Percentiles rank a stretch among this genome's conserved stretches.
These are phyloP conservation scores for Fusarium sp. DNA, from an alignment of 2,329 filamentous ascomycete species.

Conservation along the genomic window DNA sequence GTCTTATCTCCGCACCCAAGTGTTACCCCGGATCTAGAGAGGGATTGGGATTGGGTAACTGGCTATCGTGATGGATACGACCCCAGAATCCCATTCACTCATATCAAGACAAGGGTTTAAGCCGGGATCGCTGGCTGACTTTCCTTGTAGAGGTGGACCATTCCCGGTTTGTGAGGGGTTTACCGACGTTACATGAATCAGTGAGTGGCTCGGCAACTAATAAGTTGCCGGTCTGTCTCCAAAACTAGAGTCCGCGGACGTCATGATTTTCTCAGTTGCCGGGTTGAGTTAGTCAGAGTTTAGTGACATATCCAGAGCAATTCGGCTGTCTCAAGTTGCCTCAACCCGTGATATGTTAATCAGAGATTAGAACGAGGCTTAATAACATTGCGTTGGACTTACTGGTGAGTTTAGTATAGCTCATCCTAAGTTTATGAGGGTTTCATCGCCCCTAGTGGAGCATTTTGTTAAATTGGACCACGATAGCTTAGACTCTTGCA, in stretches of 20 bases:
- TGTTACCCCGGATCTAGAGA: constrained; percentile 34
- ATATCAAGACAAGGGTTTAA: constrained; percentile 16
- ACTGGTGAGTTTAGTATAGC: no score
- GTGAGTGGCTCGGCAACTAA: constrained; percentile 18
- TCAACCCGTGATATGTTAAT: not conserved
- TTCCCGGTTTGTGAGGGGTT: constrained; percentile 35
- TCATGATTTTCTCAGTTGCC: not conserved
- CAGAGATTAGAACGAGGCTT: not conserved
- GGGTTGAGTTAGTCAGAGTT: not conserved
- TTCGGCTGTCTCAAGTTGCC: not conserved
- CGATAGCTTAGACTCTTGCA: not conserved
- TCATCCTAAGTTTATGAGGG: no score
- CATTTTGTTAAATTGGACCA: no score
- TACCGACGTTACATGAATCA: constrained; percentile 35
- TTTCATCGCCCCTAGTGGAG: no score
- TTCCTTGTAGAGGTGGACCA: constrained; percentile 27
- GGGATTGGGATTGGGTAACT: constrained; percentile 20
- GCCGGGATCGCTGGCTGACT: constrained; percentile 17
- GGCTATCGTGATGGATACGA: constrained; percentile 13
- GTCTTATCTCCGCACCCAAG: constrained; percentile 37
- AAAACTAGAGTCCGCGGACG: not conserved
- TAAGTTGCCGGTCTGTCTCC: constrained; percentile 16
- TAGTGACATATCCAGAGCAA: not conserved
- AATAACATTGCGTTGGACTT: no score
- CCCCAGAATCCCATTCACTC: constrained; percentile 28